phyloP scores from a whole-genome alignment of 495 filamentous ascomycete species.

The Xylaria intraflava region DNA sequence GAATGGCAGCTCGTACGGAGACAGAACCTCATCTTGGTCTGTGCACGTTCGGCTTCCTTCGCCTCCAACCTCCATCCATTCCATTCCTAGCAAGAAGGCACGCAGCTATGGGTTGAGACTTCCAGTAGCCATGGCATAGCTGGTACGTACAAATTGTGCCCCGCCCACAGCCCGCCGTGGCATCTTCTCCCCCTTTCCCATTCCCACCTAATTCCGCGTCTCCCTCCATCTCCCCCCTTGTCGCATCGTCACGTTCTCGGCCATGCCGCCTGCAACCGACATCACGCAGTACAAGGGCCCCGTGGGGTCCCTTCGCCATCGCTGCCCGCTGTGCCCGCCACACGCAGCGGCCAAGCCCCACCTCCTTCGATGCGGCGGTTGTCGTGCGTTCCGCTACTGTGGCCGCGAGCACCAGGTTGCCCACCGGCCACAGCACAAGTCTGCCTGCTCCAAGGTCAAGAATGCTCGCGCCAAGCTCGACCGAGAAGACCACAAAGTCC shows the following conservation, averaged over 20 bases:
- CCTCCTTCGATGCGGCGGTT: slow-evolving; percentile 31
- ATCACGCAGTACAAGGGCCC: slow-evolving; percentile 1
- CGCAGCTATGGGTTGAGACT: no score
- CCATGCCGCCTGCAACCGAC: background rate
- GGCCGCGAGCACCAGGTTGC: slow-evolving; percentile 37
- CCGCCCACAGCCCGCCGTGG: no score
- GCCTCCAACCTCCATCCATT: no score
- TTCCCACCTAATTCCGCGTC: background rate
- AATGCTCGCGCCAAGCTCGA: slow-evolving; percentile 20
- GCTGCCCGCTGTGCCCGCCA: slow-evolving; percentile 16
- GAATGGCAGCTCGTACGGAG: no score
- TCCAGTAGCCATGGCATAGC: no score
- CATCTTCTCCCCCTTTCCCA: background rate
- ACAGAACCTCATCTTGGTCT: no score
- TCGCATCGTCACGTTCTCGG: slow-evolving; percentile 30
- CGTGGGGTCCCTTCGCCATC: slow-evolving; percentile 11
- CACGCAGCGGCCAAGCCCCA: slow-evolving; percentile 3
- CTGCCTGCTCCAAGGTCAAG: slow-evolving; percentile 33
- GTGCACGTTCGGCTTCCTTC: no score
- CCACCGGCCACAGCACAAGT: slow-evolving; percentile 34
- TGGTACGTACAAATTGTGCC: no score
- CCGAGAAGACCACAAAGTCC: slow-evolving; percentile 27
- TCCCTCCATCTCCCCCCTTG: no score
- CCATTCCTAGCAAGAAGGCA: no score
- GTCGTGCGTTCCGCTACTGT: slow-evolving; percentile 42